These are phyloP conservation scores for Geotrichum macrosporum DNA, from an alignment of 1,139 yeast genomes.

Conservation along the genomic window DNA sequence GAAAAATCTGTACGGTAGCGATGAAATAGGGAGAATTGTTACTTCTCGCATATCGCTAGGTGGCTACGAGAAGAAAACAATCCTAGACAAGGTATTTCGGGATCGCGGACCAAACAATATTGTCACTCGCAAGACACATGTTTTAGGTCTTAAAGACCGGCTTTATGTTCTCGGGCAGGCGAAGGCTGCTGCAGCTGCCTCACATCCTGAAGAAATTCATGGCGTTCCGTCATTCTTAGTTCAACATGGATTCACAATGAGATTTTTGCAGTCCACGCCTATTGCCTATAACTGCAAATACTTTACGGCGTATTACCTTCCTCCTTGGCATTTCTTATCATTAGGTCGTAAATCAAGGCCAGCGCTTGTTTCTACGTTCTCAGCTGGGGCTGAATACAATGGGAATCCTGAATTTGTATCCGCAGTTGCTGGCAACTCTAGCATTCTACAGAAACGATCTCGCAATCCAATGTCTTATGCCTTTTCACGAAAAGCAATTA, in stretches of 20 bases:
- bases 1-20: background rate
- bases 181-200: slow-evolving; percentile 24
- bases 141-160: slow-evolving; percentile 6
- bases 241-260: slow-evolving; percentile 23
- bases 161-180: background rate
- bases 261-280: slow-evolving; percentile 24
- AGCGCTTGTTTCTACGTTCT: slow-evolving; percentile 36
- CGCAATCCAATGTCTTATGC: slow-evolving; percentile 44
- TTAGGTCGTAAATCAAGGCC: slow-evolving; percentile 51
- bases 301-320: slow-evolving; percentile 39
- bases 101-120: slow-evolving; percentile 7
- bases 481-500: slow-evolving; percentile 40
- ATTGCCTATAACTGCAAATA: slow-evolving; percentile 21
- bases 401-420: slow-evolving; percentile 25
- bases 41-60: background rate
- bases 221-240: slow-evolving; percentile 31
- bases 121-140: background rate
- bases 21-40: background rate
- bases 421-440: slow-evolving; percentile 30
- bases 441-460: slow-evolving; percentile 26
- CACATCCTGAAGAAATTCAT: slow-evolving; percentile 25
- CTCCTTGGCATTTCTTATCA: slow-evolving; percentile 46
- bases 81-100: slow-evolving; percentile 19
- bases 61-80: background rate
- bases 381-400: slow-evolving; percentile 30